These are phyloP conservation scores for Kwoniella sp. DNA, from an alignment of 768 basidiomycete genomes.

Conservation along the genomic window DNA sequence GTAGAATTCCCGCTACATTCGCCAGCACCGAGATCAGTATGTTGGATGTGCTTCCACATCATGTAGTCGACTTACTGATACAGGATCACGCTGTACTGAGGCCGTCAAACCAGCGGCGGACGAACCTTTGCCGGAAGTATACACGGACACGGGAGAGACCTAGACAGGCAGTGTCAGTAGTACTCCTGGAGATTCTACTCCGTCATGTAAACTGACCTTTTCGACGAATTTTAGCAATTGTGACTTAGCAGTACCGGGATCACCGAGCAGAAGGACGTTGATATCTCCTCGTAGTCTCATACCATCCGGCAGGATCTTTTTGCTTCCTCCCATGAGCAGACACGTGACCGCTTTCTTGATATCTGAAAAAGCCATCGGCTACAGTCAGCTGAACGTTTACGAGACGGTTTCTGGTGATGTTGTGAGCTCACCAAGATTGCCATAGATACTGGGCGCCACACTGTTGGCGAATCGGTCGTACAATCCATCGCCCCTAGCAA, in stretches of 20 bases:
- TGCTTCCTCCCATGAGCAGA: conserved; percentile 94
- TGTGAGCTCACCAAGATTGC: conserved; percentile 72
- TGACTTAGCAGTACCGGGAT: conserved; percentile 97
- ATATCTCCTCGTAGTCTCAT: conserved; percentile 97
- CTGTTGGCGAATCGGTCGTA: conserved; percentile 92
- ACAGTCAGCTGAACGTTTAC: background rate
- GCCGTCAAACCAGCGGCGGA: conserved; percentile 98
- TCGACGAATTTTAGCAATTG: conserved; percentile 98
- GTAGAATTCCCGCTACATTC: conserved; percentile 86
- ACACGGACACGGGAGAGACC: conserved; percentile 97
- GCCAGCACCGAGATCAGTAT: background rate
- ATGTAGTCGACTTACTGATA: conserved; percentile 66
- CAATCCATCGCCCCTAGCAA: conserved; percentile 83
- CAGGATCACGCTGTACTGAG: conserved; percentile 88
- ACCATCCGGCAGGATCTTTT: conserved; percentile 94
- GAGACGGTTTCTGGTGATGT: too few species aligned
- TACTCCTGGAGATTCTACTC: too few species aligned
- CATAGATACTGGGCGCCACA: conserved; percentile 96
- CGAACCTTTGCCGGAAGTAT: conserved; percentile 97
- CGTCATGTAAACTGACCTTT: conserved; percentile 72
- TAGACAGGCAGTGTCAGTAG: too few species aligned
- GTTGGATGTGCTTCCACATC: background rate
- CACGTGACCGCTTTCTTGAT: conserved; percentile 98
- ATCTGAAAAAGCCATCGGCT: conserved; percentile 60
- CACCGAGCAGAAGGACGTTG: conserved; percentile 92